These are phyloP conservation scores for Starmera caribaea DNA, from an alignment of 805 yeast species.

Conservation along the genomic window DNA sequence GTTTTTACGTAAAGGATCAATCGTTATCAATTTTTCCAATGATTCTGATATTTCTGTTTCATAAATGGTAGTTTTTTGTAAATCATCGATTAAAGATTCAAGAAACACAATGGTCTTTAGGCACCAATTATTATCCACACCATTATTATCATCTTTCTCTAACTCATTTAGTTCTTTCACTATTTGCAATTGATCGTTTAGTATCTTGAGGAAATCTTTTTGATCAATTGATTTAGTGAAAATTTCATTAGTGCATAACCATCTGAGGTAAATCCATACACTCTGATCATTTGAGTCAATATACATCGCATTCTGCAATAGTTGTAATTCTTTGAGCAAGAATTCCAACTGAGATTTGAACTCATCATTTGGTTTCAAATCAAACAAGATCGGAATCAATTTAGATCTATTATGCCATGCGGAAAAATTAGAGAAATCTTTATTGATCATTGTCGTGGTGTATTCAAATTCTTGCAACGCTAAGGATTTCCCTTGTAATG, in stretches of 20 bases:
- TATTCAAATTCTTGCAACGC: conserved; percentile 55
- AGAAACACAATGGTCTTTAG: conserved; percentile 47
- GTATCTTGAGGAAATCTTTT: conserved; percentile 27
- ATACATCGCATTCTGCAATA: conserved; percentile 74
- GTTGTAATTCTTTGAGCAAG: conserved; percentile 48
- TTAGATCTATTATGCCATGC: conserved; percentile 92
- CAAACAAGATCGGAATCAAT: conserved; percentile 46
- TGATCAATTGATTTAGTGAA: conserved; percentile 15
- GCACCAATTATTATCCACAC: conserved; percentile 66
- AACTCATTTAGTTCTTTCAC: conserved; percentile 59
- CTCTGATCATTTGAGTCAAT: conserved; percentile 94
- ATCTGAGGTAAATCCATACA: conserved; percentile 80
- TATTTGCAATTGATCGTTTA: conserved; percentile 35
- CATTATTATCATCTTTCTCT: conserved; percentile 57
- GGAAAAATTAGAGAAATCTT: conserved; percentile 83
- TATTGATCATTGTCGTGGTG: conserved; percentile 70
- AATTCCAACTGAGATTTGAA: conserved; percentile 25
- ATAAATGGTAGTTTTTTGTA: conserved; percentile 6
- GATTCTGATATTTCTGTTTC: conserved; percentile 23
- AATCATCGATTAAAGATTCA: conserved; percentile 21
- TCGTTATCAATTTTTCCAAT: conserved; percentile 33
- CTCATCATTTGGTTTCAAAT: conserved; percentile 11
- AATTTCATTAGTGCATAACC: conserved; percentile 46
- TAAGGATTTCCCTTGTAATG: conserved; percentile 17
- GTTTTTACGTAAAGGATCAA: conserved; percentile 59